Conservation (phyloP, 352 stramenopile species). For the Pythium monospermum region DNA sequence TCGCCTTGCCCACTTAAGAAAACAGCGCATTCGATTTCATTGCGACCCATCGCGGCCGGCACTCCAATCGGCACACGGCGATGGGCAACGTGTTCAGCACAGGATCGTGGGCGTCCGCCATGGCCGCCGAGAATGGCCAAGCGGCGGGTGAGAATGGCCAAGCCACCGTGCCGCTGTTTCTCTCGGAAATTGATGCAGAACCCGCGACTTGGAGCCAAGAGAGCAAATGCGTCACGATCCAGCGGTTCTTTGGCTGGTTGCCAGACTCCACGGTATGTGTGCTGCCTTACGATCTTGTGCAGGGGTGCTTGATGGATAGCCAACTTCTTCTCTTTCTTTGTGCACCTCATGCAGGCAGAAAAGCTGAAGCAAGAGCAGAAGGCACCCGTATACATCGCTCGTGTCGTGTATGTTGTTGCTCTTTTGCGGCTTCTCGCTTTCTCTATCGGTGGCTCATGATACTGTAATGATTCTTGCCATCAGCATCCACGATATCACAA, state of each 20-base stretch:
- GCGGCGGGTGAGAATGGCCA: background rate
- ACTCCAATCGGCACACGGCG: background rate
- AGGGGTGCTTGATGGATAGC: background rate
- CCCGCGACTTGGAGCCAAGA: constrained; percentile 48
- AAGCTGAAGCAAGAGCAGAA: constrained; percentile 26
- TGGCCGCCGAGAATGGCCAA: constrained; percentile 6
- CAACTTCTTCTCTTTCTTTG: no score
- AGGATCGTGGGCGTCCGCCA: background rate
- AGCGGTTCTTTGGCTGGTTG: constrained; percentile 53
- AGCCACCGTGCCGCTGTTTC: constrained; percentile 33
- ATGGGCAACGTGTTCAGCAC: constrained; percentile 25
- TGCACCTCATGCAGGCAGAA: no score
- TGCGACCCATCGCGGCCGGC: background rate
- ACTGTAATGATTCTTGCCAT: background rate
- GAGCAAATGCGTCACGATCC: constrained; percentile 38
- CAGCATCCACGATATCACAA: constrained; percentile 4
- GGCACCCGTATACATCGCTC: constrained; percentile 13
- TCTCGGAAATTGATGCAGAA: constrained; percentile 46
- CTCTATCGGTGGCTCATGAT: background rate
- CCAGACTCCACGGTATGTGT: constrained; percentile 43
- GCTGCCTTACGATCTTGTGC: background rate
- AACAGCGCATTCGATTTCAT: background rate
- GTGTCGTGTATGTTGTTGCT: constrained; percentile 11
- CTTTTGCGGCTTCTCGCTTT: background rate
- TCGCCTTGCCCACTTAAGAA: background rate